A percentile compares a stretch with the other conserved stretches of the same genome.
Conservation (phyloP, 768 basidiomycete genomes). For the Serpula lacrymans region DNA sequence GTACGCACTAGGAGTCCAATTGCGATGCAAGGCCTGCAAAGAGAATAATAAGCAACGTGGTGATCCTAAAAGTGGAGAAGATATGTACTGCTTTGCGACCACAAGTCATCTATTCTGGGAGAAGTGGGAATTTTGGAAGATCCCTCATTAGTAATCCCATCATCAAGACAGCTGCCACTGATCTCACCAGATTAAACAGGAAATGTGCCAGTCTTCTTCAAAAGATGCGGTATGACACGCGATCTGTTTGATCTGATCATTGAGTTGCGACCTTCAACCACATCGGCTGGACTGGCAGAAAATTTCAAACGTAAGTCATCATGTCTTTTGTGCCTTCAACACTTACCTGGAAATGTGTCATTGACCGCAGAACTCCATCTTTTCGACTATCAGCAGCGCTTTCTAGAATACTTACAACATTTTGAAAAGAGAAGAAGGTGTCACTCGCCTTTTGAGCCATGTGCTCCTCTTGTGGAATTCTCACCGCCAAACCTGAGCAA, state of each 20-base stretch:
- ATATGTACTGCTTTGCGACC: conserved; percentile 10
- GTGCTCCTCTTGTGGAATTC: background rate
- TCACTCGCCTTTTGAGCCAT: too few species aligned
- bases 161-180: too few species aligned
- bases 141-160: conserved; percentile 15
- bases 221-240: conserved; percentile 15
- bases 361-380: conserved; percentile 19
- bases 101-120: conserved; percentile 20
- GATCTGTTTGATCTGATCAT: conserved; percentile 22
- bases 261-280: conserved; percentile 16
- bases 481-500: background rate
- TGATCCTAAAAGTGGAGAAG: too few species aligned
- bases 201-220: conserved; percentile 17
- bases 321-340: background rate
- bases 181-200: conserved; percentile 4
- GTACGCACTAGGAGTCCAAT: too few species aligned
- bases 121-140: conserved; percentile 14
- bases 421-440: conserved; percentile 2
- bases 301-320: conserved; percentile 16
- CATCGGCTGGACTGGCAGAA: conserved; percentile 17
- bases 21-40: too few species aligned
- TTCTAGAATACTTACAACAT: conserved; percentile 13
- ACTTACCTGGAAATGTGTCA: background rate
- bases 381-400: conserved; percentile 13
- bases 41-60: too few species aligned